Conservation (phyloP, 306 rosid species). For the Hylodesmum podocarpum region DNA sequence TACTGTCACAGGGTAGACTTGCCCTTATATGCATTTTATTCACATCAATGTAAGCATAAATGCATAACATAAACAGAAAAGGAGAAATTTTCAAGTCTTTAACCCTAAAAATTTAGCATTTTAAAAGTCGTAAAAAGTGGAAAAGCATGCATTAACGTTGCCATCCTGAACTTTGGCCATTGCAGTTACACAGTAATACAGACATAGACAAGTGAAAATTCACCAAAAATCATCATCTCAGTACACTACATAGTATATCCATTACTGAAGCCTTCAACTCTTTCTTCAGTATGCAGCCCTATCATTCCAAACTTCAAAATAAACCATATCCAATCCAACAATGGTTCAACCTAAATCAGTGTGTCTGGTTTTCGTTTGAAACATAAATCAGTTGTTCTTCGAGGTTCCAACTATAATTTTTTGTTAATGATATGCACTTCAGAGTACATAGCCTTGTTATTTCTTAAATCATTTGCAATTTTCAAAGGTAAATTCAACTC, state of each 20-base stretch:
- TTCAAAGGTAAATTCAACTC: not conserved
- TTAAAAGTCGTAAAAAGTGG: not conserved
- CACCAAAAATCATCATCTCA: not conserved
- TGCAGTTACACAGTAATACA: not conserved
- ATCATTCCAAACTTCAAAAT: not conserved
- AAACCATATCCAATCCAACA: not conserved
- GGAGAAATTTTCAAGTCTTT: not conserved
- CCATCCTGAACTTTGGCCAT: not conserved
- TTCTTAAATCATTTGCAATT: not conserved
- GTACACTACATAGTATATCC: not conserved
- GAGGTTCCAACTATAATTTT: not conserved
- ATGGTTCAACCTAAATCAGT: not conserved
- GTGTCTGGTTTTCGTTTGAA: not conserved
- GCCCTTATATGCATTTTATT: no score
- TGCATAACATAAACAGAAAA: not conserved
- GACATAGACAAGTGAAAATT: conserved; percentile 5
- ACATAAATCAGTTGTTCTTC: not conserved
- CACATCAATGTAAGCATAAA: no score
- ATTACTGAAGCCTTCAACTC: not conserved
- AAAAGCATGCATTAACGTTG: not conserved
- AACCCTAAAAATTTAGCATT: not conserved
- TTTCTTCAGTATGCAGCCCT: not conserved
- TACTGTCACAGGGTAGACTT: no score
- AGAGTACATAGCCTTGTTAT: not conserved
- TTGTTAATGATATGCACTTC: not conserved